A percentile compares a stretch with the other conserved stretches of the same genome.
Evolutionary conservation across 768 basidiomycete species (phyloP).

Genomic region (Leccinellum rugosiceps): DNA sequence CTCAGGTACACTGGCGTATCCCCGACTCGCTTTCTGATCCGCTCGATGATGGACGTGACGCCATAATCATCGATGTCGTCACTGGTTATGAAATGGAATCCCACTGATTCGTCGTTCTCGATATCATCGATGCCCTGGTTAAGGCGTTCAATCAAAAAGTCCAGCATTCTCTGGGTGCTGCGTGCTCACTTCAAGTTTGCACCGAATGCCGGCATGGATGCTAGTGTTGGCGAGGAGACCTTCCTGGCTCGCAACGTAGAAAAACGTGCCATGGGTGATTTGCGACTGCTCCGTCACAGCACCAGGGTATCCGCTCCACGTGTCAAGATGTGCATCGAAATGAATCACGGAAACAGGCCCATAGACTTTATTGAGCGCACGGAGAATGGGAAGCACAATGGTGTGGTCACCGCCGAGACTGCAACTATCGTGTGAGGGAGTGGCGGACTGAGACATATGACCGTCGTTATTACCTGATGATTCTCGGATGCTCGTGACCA

Average conservation of each 20-base stretch:
- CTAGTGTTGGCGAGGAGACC: slow-evolving; percentile 70
- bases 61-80: slow-evolving; percentile 86
- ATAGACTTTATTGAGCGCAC: slow-evolving; percentile 73
- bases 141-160: no score
- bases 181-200: slow-evolving; percentile 57
- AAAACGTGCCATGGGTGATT: slow-evolving; percentile 85
- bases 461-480: slow-evolving; percentile 48
- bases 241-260: slow-evolving; percentile 74
- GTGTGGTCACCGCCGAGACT: slow-evolving; percentile 84
- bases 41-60: slow-evolving; percentile 60
- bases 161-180: neutral
- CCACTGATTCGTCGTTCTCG: slow-evolving; percentile 64
- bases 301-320: slow-evolving; percentile 43
- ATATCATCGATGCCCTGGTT: slow-evolving; percentile 34
- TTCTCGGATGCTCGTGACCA: slow-evolving; percentile 65
- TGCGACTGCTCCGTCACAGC: slow-evolving; percentile 54
- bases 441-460: neutral
- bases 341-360: slow-evolving; percentile 83
- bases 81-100: slow-evolving; percentile 75
- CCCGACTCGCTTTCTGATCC: slow-evolving; percentile 72
- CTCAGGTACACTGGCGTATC: slow-evolving; percentile 73
- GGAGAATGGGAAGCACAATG: slow-evolving; percentile 81
- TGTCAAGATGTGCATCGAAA: slow-evolving; percentile 77
- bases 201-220: slow-evolving; percentile 84
- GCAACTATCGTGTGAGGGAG: neutral